A percentile compares a stretch with the other conserved stretches of the same genome.
phyloP scores from a whole-genome alignment of 257 asterid genomes.

The Capsicum rhomboideum region DNA sequence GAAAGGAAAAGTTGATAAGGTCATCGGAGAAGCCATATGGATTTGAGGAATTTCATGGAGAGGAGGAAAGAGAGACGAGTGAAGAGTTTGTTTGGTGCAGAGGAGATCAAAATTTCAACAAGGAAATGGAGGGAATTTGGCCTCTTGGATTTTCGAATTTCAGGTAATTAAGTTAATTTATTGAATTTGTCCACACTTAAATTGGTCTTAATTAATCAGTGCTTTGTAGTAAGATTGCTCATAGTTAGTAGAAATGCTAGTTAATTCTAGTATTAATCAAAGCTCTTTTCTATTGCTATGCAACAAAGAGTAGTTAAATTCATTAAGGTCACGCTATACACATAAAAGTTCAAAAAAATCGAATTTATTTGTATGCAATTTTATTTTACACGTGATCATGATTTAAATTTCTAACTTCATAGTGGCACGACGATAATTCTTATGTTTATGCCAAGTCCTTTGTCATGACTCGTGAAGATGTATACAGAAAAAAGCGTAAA shows the following conservation, averaged over 20 bases:
- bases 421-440: no score
- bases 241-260: background rate
- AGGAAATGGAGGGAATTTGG: conserved; percentile 77
- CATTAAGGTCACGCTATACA: no score
- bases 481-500: background rate
- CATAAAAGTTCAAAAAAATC: background rate
- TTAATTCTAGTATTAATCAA: no score
- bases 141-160: conserved; percentile 71
- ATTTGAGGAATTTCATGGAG: conserved; percentile 64
- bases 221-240: background rate
- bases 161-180: conserved; percentile 37
- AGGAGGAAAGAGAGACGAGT: conserved; percentile 37
- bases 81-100: conserved; percentile 79
- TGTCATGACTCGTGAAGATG: background rate
- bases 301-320: no score
- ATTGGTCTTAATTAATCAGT: background rate
- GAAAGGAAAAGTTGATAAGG: conserved; percentile 34
- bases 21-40: conserved; percentile 55
- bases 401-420: background rate
- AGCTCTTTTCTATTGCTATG: no score
- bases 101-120: conserved; percentile 30
- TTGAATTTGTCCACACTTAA: background rate
- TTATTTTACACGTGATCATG: background rate
- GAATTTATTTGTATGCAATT: background rate
- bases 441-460: background rate